Base-by-base conservation (phyloP, 164 flowering plant species). In the Cinnamomum chago region DNA sequence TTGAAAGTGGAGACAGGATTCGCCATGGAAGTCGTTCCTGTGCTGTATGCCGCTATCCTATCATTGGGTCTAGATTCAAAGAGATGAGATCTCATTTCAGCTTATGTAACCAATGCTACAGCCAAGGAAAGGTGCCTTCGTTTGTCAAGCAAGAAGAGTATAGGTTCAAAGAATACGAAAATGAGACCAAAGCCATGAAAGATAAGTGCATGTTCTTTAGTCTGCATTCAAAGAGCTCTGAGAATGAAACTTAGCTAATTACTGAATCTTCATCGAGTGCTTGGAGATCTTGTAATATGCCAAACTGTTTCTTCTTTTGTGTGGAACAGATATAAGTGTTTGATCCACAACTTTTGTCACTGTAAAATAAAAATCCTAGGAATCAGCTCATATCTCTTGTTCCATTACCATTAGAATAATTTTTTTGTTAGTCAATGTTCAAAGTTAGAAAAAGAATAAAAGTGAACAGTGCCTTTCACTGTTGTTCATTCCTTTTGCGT, bases 61-160 rank as follows among this genome's bases (percentile, higher is more conserved):
- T 95, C 17, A 91, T 91, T 47, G 99, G 99, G 0, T 90, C 97
- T 24, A 91, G 98, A 17, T 95, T 95, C 83, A 93, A 85, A 82
- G 99, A 95, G 82, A 79, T 84, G 80, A 90, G 84, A 80, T 77
- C 89, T 50, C 91, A 79, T 72, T 89, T 95, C 77, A 95, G 92
- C 80, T 72, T 95, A 62, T 95, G 99, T 78, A 88, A 82, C 73
- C 90, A 86, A 67, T 95, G 99, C 77, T 95, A 95, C 83, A 89
- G 97, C 64, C 97, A 95, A 81, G 98, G 99, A 33, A 95, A 95
- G 81, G 99, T 95, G 75, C 99, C 98, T 33, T 77, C 97, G 22
- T 50, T 85, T 13, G 78, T 75, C 75, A 95, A 91, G 86, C 87
- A 75, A 73, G 98, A 95, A 52, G 97, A 91, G 75, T 95, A 89